Conservation (phyloP, 2,329 filamentous ascomycete species). For the Claviceps digitariae region DNA sequence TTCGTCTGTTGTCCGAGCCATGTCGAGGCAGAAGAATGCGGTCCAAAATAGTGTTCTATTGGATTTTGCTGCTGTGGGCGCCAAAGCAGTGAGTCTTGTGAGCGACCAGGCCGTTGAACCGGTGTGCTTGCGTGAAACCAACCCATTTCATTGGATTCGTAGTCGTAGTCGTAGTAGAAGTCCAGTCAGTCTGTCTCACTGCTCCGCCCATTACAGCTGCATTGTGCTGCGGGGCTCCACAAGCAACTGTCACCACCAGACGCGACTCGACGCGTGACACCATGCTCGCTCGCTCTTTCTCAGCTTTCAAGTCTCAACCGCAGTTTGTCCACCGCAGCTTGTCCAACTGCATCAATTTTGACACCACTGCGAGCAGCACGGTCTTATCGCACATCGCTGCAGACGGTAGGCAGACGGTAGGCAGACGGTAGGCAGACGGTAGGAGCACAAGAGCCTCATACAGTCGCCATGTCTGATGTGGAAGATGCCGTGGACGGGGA, state of each 20-base stretch:
- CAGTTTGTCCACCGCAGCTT: constrained; percentile 5
- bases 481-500: constrained; percentile 42
- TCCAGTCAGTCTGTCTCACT: background rate
- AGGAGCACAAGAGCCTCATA: background rate
- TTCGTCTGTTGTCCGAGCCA: constrained; percentile 15
- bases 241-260: background rate
- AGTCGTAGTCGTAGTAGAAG: background rate
- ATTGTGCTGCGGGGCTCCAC: background rate
- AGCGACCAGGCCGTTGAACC: background rate
- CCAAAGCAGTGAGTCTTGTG: background rate
- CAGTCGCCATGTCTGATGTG: constrained; percentile 27
- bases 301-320: too few relatives aligned
- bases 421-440: too few relatives aligned
- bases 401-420: too few relatives aligned
- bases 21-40: constrained; percentile 3
- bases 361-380: background rate
- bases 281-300: too few relatives aligned
- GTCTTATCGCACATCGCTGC: background rate
- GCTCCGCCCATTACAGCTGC: constrained; percentile 5
- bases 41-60: background rate
- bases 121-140: background rate
- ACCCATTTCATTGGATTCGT: background rate
- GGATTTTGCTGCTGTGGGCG: background rate
- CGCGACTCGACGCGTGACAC: constrained; percentile 10
- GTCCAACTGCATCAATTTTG: background rate